Percentiles rank a stretch among this genome's conserved stretches.
phyloP scores from a whole-genome alignment of 2,329 filamentous ascomycete genomes.

The Colletotrichum scovillei region DNA sequence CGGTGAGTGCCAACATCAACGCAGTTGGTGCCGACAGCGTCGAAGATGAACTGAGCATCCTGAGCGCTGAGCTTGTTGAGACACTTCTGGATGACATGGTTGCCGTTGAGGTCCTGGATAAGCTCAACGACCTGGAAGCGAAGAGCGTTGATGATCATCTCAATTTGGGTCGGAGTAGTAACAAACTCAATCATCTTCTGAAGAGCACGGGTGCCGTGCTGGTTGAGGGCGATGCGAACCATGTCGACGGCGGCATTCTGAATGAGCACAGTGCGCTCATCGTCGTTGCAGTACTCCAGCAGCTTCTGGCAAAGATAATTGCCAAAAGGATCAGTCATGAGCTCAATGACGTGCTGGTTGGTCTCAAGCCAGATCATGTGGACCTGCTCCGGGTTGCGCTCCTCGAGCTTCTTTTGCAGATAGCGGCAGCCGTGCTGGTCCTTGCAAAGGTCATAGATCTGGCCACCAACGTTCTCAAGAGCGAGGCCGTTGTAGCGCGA shows the following conservation, averaged over 20 bases:
- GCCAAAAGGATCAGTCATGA: slow-evolving; percentile 99
- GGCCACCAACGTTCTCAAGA: slow-evolving; percentile 82
- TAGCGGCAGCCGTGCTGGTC: slow-evolving; percentile 98
- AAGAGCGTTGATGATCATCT: slow-evolving; percentile 88
- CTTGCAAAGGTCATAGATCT: slow-evolving; percentile 93
- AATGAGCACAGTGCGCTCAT: slow-evolving; percentile 93
- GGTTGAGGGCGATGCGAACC: slow-evolving; percentile 93
- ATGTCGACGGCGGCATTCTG: slow-evolving; percentile 89
- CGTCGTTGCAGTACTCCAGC: slow-evolving; percentile 93
- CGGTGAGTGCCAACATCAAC: slow-evolving; percentile 95
- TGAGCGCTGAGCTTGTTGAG: slow-evolving; percentile 89
- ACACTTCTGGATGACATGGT: slow-evolving; percentile 99
- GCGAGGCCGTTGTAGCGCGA: slow-evolving; percentile 87
- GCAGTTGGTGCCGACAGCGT: slow-evolving; percentile 88
- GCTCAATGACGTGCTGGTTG: slow-evolving; percentile 90
- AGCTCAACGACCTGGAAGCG: slow-evolving; percentile 88
- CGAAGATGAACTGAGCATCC: slow-evolving; percentile 96
- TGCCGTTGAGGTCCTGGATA: slow-evolving; percentile 97
- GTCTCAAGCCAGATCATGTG: slow-evolving; percentile 96
- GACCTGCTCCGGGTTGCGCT: slow-evolving; percentile 83
- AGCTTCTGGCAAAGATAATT: slow-evolving; percentile 99
- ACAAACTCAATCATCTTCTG: slow-evolving; percentile 99
- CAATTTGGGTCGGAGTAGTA: slow-evolving; percentile 84
- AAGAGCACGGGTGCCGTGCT: slow-evolving; percentile 94
- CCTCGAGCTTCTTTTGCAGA: slow-evolving; percentile 96